These are phyloP conservation scores for Buxus sempervirens DNA, from an alignment of 164 flowering plant genomes.

Conservation along the genomic window DNA sequence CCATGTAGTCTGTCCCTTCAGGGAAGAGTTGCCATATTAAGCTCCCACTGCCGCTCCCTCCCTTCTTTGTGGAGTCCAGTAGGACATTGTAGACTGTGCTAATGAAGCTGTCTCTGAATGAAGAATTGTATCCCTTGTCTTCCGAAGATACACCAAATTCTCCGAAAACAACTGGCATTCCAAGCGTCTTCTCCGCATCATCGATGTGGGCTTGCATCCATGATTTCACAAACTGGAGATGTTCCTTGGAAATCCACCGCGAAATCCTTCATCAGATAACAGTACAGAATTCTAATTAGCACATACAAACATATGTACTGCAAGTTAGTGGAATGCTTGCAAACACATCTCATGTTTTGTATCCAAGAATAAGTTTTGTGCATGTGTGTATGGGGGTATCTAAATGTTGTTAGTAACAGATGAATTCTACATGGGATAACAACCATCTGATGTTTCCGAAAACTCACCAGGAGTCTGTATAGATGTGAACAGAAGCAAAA, in stretches of 20 bases:
- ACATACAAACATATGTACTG: not conserved
- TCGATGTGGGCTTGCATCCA: constrained; percentile 94
- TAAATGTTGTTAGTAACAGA: too few species aligned
- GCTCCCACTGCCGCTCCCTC: constrained; percentile 85
- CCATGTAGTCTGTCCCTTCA: constrained; percentile 86
- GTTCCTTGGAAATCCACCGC: constrained; percentile 46
- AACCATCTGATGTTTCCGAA: not conserved
- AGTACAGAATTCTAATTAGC: not conserved
- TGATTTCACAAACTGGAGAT: constrained; percentile 56
- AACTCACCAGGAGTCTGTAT: constrained; percentile 78
- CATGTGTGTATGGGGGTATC: too few species aligned
- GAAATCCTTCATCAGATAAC: constrained; percentile 61
- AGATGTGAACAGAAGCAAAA: constrained; percentile 87
- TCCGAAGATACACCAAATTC: constrained; percentile 83
- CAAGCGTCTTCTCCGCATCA: constrained; percentile 73
- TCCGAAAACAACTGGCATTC: constrained; percentile 78
- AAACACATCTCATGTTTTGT: too few species aligned
- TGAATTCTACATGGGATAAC: too few species aligned
- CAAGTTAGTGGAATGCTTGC: not conserved
- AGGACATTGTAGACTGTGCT: constrained; percentile 54
- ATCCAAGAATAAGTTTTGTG: too few species aligned
- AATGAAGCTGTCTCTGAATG: constrained; percentile 54
- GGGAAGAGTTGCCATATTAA: constrained; percentile 93
- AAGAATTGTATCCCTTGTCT: constrained; percentile 66
- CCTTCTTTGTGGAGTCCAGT: constrained; percentile 61